phyloP scores from a whole-genome alignment of 73 alveolate genomes.

The Stentor coeruleus region DNA sequence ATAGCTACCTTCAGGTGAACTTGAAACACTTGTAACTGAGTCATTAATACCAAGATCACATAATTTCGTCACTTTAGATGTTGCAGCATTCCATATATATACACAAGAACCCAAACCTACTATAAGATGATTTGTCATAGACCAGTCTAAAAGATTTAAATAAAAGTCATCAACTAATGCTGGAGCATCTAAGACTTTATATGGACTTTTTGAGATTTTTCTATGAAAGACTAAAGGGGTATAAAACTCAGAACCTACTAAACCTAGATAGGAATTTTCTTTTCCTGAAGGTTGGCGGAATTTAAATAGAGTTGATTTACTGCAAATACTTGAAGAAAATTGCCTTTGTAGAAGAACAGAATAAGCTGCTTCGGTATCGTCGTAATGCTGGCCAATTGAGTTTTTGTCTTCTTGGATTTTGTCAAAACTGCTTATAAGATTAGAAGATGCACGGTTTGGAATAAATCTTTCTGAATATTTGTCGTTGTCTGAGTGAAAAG shows the following conservation, averaged over 20 bases:
- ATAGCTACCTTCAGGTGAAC: conserved; percentile 72
- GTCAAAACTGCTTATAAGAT: background rate
- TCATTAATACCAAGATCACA: conserved; percentile 82
- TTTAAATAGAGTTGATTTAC: background rate
- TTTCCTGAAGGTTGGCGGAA: background rate
- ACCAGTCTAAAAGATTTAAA: conserved; percentile 96
- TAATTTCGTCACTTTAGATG: conserved; percentile 80
- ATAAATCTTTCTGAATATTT: background rate
- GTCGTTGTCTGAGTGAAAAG: background rate
- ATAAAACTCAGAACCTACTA: background rate
- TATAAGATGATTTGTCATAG: conserved; percentile 77
- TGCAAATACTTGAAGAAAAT: too few species aligned
- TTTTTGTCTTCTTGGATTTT: background rate
- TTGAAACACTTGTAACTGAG: conserved; percentile 86
- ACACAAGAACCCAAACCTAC: conserved; percentile 79
- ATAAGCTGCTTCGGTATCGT: background rate
- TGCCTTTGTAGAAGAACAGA: background rate
- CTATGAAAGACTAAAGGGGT: conserved; percentile 43
- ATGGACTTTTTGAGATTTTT: conserved; percentile 80
- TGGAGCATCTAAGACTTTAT: conserved; percentile 98
- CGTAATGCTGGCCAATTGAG: too few species aligned
- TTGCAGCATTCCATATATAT: conserved; percentile 70
- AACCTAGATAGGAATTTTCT: background rate
- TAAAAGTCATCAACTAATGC: conserved; percentile 97
- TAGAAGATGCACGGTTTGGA: background rate